These are phyloP conservation scores for Phytophthora fragariae DNA, from an alignment of 352 stramenopile genomes.

Conservation along the genomic window DNA sequence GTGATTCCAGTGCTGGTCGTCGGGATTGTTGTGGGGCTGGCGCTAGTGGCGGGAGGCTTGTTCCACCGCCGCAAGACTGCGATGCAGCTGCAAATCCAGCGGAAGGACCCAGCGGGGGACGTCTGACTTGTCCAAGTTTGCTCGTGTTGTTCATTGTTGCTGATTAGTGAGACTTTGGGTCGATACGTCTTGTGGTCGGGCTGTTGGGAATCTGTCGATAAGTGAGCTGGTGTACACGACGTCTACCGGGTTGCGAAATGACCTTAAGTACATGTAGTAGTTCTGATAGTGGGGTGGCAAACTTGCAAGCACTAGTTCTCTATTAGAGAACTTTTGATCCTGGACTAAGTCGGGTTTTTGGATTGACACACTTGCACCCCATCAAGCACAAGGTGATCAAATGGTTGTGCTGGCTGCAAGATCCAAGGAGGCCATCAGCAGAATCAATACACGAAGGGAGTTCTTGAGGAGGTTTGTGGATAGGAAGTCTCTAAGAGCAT, in stretches of 20 bases:
- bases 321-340: too few species aligned
- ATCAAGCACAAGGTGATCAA: background rate
- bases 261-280: too few species aligned
- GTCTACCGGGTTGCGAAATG: background rate
- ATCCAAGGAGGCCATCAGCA: background rate
- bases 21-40: conserved; percentile 48
- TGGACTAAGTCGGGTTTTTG: too few species aligned
- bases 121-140: conserved; percentile 6
- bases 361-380: background rate
- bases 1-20: conserved; percentile 60
- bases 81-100: conserved; percentile 27
- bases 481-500: too few species aligned
- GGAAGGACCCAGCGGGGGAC: conserved; percentile 28
- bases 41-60: conserved; percentile 42
- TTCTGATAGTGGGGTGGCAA: background rate
- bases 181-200: background rate
- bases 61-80: conserved; percentile 49
- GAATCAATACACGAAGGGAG: too few species aligned
- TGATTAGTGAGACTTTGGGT: conserved; percentile 2
- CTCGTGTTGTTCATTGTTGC: background rate
- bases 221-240: background rate
- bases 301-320: background rate
- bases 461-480: too few species aligned
- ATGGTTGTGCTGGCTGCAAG: background rate
- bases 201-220: too few species aligned